Evolutionary conservation across 192 early-diverging fungal species (phyloP).

Genomic region (Coemansia aciculifera): DNA sequence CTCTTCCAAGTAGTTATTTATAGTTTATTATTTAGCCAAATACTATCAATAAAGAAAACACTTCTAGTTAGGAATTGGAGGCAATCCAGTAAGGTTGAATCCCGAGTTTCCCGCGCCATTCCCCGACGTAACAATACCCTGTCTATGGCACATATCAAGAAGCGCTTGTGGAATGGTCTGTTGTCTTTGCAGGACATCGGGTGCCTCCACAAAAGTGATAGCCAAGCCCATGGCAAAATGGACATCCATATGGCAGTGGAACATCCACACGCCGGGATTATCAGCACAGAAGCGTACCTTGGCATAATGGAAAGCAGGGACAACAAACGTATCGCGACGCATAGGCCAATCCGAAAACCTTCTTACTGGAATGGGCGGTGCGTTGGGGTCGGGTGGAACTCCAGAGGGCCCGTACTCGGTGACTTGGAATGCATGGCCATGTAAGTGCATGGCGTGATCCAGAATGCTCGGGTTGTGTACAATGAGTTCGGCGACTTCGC

Average conservation of each 20-base stretch:
- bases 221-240: slow-evolving; percentile 70
- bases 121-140: slow-evolving; percentile 58
- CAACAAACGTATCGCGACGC: slow-evolving; percentile 62
- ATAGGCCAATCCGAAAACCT: slow-evolving; percentile 66
- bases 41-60: background rate
- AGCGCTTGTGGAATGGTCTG: slow-evolving; percentile 55
- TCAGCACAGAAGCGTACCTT: slow-evolving; percentile 71
- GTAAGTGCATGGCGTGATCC: slow-evolving; percentile 78
- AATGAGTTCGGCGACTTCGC: slow-evolving; percentile 59
- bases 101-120: slow-evolving; percentile 73
- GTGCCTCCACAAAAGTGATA: slow-evolving; percentile 68
- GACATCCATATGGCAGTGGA: slow-evolving; percentile 72
- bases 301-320: slow-evolving; percentile 59
- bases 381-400: slow-evolving; percentile 15
- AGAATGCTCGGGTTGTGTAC: slow-evolving; percentile 69
- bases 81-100: slow-evolving; percentile 62
- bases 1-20: background rate
- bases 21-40: background rate
- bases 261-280: slow-evolving; percentile 81
- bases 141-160: slow-evolving; percentile 60
- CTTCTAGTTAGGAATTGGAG: background rate
- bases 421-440: slow-evolving; percentile 79
- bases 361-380: slow-evolving; percentile 62
- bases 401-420: slow-evolving; percentile 57
- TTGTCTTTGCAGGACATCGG: slow-evolving; percentile 56